phyloP scores from a whole-genome alignment of 139 green algal species.

The Chlamydomonas applanata region DNA sequence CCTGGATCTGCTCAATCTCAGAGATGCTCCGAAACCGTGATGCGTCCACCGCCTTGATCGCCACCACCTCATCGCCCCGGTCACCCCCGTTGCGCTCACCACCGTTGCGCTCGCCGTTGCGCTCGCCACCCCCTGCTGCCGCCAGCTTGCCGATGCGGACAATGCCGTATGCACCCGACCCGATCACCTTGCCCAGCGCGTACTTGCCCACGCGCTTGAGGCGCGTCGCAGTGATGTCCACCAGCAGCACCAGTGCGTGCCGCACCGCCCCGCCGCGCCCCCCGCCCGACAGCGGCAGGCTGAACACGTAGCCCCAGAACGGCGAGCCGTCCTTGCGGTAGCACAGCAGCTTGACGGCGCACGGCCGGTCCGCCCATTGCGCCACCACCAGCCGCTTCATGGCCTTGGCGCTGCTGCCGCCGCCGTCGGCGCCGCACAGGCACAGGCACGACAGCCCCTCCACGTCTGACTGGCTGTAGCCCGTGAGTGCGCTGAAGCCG shows the following conservation, averaged over 20 bases:
- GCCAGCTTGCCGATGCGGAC: constrained; percentile 50
- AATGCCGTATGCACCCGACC: constrained; percentile 57
- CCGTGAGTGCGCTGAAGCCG: constrained; percentile 39
- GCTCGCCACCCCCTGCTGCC: no score
- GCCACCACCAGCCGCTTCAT: constrained; percentile 26
- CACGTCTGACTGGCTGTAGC: constrained; percentile 36
- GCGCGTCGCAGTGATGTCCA: constrained; percentile 50
- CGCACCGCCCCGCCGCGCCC: not conserved
- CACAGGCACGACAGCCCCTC: constrained; percentile 23
- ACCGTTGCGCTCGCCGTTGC: not conserved
- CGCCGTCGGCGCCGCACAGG: constrained; percentile 48
- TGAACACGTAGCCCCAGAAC: constrained; percentile 42
- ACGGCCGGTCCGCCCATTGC: constrained; percentile 9
- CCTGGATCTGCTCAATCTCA: constrained; percentile 71
- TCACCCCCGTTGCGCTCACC: not conserved
- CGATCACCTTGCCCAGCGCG: constrained; percentile 54
- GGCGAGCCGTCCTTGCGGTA: constrained; percentile 43
- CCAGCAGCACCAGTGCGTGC: constrained; percentile 40
- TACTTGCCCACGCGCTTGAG: constrained; percentile 58
- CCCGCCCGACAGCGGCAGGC: constrained; percentile 17
- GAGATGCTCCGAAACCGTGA: constrained; percentile 62
- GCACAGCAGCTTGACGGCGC: constrained; percentile 31
- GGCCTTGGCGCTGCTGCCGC: constrained; percentile 23
- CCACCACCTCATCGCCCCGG: constrained; percentile 58
- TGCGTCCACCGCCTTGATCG: constrained; percentile 70